These are phyloP conservation scores for Plasmopara muralis DNA, from an alignment of 352 stramenopile species.

Conservation along the genomic window DNA sequence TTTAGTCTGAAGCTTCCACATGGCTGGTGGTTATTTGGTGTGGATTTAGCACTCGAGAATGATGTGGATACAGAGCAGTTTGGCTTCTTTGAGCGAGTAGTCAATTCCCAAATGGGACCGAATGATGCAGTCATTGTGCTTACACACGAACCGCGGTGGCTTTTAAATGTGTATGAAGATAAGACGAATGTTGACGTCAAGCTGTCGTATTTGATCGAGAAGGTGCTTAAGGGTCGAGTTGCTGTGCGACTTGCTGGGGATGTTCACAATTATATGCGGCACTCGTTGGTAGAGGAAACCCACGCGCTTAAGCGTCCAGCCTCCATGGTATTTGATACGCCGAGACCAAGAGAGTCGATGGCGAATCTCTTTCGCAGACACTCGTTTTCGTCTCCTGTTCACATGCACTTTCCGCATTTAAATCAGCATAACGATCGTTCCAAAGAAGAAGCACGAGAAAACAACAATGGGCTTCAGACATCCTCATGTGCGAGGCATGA, in stretches of 20 bases:
- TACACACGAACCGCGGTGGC: constrained; percentile 89
- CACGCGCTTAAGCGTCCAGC: constrained; percentile 24
- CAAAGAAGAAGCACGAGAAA: constrained; percentile 11
- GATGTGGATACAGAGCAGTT: constrained; percentile 93
- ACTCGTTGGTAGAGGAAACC: constrained; percentile 58
- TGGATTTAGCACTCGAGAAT: constrained; percentile 88
- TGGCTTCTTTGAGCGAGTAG: constrained; percentile 85
- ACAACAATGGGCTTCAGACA: constrained; percentile 6
- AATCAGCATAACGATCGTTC: constrained; percentile 13
- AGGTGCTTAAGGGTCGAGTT: constrained; percentile 64
- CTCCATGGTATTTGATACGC: constrained; percentile 25
- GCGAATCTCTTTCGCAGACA: constrained; percentile 23
- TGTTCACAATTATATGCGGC: constrained; percentile 91
- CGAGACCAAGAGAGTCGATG: constrained; percentile 9
- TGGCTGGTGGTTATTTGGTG: constrained; percentile 89
- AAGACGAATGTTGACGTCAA: constrained; percentile 63
- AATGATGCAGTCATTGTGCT: constrained; percentile 88
- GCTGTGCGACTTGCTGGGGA: constrained; percentile 84
- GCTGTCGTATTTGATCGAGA: constrained; percentile 69
- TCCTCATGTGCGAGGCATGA: constrained; percentile 6
- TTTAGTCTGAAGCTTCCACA: constrained; percentile 87
- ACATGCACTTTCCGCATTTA: constrained; percentile 82
- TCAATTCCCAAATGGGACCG: constrained; percentile 59
- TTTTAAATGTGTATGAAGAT: constrained; percentile 86
- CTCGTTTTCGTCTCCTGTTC: constrained; percentile 26